Evolutionary conservation across 2,329 filamentous ascomycete species (phyloP).

Genomic region (Microdochium nivale): DNA sequence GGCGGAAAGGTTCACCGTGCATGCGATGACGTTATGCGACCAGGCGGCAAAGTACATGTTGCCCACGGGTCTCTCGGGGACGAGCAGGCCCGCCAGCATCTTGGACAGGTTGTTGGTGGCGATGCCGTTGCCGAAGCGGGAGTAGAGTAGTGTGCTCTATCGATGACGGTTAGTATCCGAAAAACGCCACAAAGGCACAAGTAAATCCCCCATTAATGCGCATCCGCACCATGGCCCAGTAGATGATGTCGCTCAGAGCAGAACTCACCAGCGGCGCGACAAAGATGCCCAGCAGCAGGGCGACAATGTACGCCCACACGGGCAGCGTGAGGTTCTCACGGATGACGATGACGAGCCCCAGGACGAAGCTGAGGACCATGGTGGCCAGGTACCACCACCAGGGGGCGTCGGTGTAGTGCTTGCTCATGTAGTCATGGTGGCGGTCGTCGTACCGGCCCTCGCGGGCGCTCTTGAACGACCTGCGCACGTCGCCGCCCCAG

Average conservation of each 20-base stretch:
- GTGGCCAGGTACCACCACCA: slow-evolving; percentile 38
- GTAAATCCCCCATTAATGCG: slow-evolving; percentile 5
- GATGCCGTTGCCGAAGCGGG: slow-evolving; percentile 46
- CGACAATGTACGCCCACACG: slow-evolving; percentile 36
- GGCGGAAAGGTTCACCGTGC: slow-evolving; percentile 38
- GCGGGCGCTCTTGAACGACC: slow-evolving; percentile 36
- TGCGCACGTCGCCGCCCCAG: slow-evolving; percentile 43
- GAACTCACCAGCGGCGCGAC: slow-evolving; percentile 40
- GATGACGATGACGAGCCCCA: slow-evolving; percentile 35
- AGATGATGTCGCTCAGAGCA: neutral
- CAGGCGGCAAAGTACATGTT: slow-evolving; percentile 52
- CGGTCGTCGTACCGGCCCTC: slow-evolving; percentile 35
- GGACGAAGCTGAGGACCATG: slow-evolving; percentile 33
- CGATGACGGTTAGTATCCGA: neutral
- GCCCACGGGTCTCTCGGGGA: slow-evolving; percentile 41
- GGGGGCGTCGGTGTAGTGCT: slow-evolving; percentile 41
- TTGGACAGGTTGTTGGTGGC: slow-evolving; percentile 51
- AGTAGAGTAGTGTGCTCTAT: slow-evolving; percentile 41
- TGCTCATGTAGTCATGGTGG: slow-evolving; percentile 43
- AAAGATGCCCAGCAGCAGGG: slow-evolving; percentile 32
- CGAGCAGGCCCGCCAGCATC: slow-evolving; percentile 42
- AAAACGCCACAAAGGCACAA: too few species aligned
- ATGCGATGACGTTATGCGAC: slow-evolving; percentile 47
- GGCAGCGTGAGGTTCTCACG: slow-evolving; percentile 38
- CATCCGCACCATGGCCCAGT: too few species aligned